Evolutionary conservation across 495 filamentous ascomycete species (phyloP), one percentile per base, ranked within the genome.

Genomic region (Aspergillus nanangensis): DNA sequence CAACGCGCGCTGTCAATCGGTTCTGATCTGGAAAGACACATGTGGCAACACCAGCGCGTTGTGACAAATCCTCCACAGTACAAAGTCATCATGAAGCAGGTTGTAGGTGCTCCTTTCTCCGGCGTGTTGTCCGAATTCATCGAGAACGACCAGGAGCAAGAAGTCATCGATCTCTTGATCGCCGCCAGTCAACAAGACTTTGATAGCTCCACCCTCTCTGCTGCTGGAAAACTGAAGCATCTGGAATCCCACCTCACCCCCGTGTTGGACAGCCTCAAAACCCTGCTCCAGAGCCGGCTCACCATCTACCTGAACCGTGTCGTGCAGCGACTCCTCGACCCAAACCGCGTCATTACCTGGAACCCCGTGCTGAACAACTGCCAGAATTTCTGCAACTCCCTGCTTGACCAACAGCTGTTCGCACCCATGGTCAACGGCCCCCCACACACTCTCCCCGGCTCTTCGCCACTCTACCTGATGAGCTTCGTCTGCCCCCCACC

Each of bases 21-120:
- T 5, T 11, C 25, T 5, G 25, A 29, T 11, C 5, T 11, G 11
- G 25, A 29, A 7, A 5, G 25, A 29, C 5, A 11, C 11, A 11
- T 29, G 11, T 66, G 48, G 46, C 41, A 47, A 17, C 50, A 60
- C 33, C 15, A 51, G 9, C 47, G 50, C 14, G 45, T 52, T 5
- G 13, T 11, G 2, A 20, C 47, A 5, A 15, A 23, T 2, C 56
- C 55, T 4, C 65, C 56, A 36, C 54, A 59, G 0, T 63, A 61
- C 60, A 70, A 70, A 39, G 50, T 61, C 14, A 38, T 63, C 22
- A 65, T 70, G 63, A 72, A 70, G 47, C 69, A 72, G 45, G 59
- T 72, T 10, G 60, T 66, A 17, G 67, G 67, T 7, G 55, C 38
- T 2, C 52, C 60, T 2, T 72, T 70, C 50, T 50, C 54, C 8